phyloP scores from a whole-genome alignment of 768 basidiomycete species.

The Leucosporidium creatinivorum region DNA sequence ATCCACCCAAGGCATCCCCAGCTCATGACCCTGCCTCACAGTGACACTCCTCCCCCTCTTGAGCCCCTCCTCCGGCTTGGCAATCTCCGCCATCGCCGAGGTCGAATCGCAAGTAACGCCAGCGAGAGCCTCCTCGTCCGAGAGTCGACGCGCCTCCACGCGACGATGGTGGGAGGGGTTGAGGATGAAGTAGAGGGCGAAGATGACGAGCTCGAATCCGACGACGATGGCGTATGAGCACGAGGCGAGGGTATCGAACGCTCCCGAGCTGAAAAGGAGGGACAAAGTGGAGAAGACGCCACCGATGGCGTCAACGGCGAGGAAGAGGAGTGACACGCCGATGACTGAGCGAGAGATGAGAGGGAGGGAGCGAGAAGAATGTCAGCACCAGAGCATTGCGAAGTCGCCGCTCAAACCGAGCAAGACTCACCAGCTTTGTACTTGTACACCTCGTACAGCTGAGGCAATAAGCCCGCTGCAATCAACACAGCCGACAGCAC shows the following conservation, averaged over 20 bases:
- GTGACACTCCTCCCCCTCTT: too few relatives aligned
- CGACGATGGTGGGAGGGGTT: constrained; percentile 48
- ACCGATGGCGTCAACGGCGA: constrained; percentile 49
- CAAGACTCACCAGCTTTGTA: constrained; percentile 39
- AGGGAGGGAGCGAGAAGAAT: too few relatives aligned
- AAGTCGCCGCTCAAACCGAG: too few relatives aligned
- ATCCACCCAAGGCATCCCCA: too few relatives aligned
- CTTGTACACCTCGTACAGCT: constrained; percentile 69
- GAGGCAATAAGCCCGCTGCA: constrained; percentile 47
- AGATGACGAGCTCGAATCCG: constrained; percentile 56
- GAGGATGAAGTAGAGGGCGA: constrained; percentile 57
- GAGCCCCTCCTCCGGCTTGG: too few relatives aligned
- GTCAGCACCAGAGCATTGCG: too few relatives aligned
- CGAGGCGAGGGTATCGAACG: constrained; percentile 58
- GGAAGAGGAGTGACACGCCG: constrained; percentile 64
- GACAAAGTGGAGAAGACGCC: constrained; percentile 64
- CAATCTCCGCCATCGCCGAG: too few relatives aligned
- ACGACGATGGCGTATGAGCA: constrained; percentile 59
- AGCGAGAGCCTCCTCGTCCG: too few relatives aligned
- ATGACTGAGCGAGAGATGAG: constrained; percentile 44
- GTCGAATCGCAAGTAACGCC: too few relatives aligned
- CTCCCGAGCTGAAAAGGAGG: constrained; percentile 39
- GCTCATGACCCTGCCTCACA: too few relatives aligned
- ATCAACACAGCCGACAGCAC: constrained; percentile 56
- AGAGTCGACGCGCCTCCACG: too few relatives aligned